These are phyloP conservation scores for Eutypa lata DNA, from an alignment of 2,329 filamentous ascomycete species.

Conservation along the genomic window DNA sequence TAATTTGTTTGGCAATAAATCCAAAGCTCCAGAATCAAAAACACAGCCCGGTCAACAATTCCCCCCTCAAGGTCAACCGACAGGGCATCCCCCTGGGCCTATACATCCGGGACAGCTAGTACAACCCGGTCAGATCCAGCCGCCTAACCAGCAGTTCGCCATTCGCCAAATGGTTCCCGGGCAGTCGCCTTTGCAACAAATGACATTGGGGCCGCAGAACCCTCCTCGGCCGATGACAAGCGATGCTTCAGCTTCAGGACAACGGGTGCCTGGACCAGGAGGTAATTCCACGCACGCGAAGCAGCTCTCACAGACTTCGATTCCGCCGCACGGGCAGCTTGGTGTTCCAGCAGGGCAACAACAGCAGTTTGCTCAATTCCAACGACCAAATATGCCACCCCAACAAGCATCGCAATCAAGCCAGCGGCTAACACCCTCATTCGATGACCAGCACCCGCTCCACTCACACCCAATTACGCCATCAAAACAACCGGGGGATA, in stretches of 20 bases:
- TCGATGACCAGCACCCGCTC: neutral
- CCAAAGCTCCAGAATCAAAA: slow-evolving; percentile 22
- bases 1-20: slow-evolving; percentile 21
- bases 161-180: slow-evolving; percentile 23
- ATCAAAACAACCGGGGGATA: slow-evolving; percentile 2
- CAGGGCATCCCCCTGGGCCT: slow-evolving; percentile 16
- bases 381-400: slow-evolving; percentile 13
- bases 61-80: slow-evolving; percentile 11
- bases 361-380: slow-evolving; percentile 3
- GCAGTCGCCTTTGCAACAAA: too few species aligned
- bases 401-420: slow-evolving; percentile 17
- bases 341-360: neutral
- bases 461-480: neutral
- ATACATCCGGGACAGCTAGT: slow-evolving; percentile 5
- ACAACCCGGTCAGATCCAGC: slow-evolving; percentile 21
- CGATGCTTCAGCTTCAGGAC: neutral
- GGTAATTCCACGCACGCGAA: neutral
- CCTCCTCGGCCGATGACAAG: slow-evolving; percentile 5
- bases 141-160: slow-evolving; percentile 19
- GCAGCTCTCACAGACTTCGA: neutral
- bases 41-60: slow-evolving; percentile 15
- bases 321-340: slow-evolving; percentile 11
- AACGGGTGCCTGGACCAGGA: neutral
- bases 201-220: too few species aligned
- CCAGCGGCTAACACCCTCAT: slow-evolving; percentile 1